Conservation (phyloP, 2,329 filamentous ascomycete genomes). For the Aspergillus sp. region DNA sequence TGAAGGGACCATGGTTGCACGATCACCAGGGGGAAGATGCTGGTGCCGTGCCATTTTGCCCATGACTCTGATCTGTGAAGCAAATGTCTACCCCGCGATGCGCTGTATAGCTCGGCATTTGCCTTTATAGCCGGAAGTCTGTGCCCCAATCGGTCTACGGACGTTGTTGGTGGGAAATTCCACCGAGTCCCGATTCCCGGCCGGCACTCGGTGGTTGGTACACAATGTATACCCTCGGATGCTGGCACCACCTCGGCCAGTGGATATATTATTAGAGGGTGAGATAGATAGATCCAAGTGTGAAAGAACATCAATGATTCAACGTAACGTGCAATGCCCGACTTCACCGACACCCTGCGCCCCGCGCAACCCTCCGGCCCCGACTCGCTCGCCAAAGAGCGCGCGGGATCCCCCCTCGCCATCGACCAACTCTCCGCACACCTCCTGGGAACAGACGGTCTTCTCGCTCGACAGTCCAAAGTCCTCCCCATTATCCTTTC, state of each 20-base stretch:
- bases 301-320: neutral
- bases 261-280: neutral
- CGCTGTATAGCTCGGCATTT: neutral
- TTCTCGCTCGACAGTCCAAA: conserved; percentile 53
- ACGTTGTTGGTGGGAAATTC: neutral
- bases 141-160: neutral
- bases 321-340: conserved; percentile 29
- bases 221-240: neutral
- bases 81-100: neutral
- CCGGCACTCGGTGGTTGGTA: conserved; percentile 6
- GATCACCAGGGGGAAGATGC: conserved; percentile 17
- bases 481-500: conserved; percentile 51
- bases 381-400: conserved; percentile 51
- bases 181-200: conserved; percentile 1
- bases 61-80: neutral
- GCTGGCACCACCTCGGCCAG: neutral
- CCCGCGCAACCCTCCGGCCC: conserved; percentile 53
- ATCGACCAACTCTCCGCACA: conserved; percentile 52
- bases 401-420: conserved; percentile 49
- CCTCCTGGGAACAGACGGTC: conserved; percentile 53
- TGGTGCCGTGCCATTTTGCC: neutral
- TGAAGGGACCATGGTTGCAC: conserved; percentile 31
- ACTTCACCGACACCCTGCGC: conserved; percentile 56
- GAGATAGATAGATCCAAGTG: neutral
- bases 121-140: neutral